A percentile compares a stretch with the other conserved stretches of the same genome.
phyloP scores from a whole-genome alignment of 306 rosid genomes.

The Gillenia trifoliata region DNA sequence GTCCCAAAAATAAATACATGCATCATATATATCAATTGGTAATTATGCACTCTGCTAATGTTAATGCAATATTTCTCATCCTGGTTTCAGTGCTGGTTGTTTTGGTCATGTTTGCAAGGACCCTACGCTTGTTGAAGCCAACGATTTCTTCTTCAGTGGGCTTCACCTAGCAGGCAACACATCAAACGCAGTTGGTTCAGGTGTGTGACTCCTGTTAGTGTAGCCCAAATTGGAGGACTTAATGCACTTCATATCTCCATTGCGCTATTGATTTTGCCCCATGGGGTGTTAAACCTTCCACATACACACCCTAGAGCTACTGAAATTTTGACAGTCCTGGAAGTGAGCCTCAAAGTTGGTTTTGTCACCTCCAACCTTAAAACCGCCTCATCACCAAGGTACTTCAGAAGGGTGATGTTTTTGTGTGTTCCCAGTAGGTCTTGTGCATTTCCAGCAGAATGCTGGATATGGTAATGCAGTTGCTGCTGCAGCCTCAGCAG shows the following conservation, averaged over 20 bases:
- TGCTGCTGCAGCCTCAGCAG: conserved; percentile 34
- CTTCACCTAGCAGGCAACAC: conserved; percentile 25
- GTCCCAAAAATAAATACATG: background rate
- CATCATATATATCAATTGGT: background rate
- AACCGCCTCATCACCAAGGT: conserved; percentile 27
- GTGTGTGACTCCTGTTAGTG: conserved; percentile 13
- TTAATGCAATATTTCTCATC: background rate
- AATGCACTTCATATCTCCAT: conserved; percentile 30
- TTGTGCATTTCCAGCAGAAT: conserved; percentile 32
- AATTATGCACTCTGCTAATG: background rate
- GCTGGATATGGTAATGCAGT: conserved; percentile 16
- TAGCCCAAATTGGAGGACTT: conserved; percentile 17
- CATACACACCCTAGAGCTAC: conserved; percentile 37
- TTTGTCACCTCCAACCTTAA: conserved; percentile 29
- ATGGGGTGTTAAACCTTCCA: conserved; percentile 28
- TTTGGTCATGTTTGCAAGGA: conserved; percentile 29
- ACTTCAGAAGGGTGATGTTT: conserved; percentile 32
- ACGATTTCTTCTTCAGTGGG: conserved; percentile 25
- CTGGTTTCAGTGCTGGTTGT: conserved; percentile 17
- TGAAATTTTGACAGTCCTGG: conserved; percentile 30
- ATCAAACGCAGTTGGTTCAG: conserved; percentile 14
- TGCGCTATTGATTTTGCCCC: conserved; percentile 18
- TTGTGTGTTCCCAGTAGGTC: conserved; percentile 29
- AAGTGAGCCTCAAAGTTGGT: conserved; percentile 30
- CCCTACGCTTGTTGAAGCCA: conserved; percentile 10